These are phyloP conservation scores for Nicotiana otophora DNA, from an alignment of 257 asterid species.

Conservation along the genomic window DNA sequence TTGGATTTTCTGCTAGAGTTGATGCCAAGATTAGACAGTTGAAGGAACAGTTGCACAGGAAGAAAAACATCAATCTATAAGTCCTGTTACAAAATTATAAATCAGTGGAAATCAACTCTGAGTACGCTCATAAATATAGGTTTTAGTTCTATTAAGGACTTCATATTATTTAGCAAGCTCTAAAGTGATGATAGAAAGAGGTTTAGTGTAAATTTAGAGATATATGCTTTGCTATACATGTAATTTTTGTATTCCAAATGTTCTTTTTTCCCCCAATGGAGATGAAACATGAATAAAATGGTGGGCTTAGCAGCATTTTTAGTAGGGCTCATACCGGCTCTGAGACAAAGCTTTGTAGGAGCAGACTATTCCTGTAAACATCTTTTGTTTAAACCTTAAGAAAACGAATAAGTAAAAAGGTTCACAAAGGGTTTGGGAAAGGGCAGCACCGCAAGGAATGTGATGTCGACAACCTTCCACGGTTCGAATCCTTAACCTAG, in stretches of 20 bases:
- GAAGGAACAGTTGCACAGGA: conserved; percentile 65
- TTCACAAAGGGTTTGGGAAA: no score
- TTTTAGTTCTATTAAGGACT: neutral
- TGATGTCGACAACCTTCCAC: no score
- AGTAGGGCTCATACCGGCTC: neutral
- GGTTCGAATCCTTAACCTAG: no score
- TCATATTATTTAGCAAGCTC: neutral
- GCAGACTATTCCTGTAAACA: no score
- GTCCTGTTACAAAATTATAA: neutral
- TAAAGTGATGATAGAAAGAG: neutral
- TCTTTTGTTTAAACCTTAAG: no score
- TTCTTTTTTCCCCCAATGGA: neutral
- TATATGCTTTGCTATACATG: neutral
- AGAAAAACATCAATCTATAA: conserved; percentile 12
- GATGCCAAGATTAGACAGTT: conserved; percentile 85
- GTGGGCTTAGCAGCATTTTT: neutral
- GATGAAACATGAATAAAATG: neutral
- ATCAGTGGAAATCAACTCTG: neutral
- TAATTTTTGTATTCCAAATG: neutral
- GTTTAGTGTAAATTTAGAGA: neutral
- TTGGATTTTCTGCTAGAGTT: conserved; percentile 89
- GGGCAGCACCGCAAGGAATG: no score
- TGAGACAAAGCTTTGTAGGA: neutral
- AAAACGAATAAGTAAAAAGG: no score
- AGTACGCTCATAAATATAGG: neutral